Conservation (phyloP, 352 stramenopile species). For the Ophiocytium majus region DNA sequence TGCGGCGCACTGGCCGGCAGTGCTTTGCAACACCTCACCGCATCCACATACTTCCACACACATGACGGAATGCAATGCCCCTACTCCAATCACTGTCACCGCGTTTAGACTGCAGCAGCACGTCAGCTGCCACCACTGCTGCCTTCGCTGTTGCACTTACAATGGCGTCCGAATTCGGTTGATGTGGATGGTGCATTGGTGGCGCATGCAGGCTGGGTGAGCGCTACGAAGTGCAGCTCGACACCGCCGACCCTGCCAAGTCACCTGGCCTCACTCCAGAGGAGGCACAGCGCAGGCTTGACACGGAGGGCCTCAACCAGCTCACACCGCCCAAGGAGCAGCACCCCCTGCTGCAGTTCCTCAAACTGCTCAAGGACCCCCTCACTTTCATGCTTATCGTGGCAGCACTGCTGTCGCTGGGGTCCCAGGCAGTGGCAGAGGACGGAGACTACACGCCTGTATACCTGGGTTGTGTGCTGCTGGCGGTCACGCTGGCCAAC, state of each 20-base stretch:
- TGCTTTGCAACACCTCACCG: too few relatives aligned
- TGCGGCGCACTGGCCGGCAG: too few relatives aligned
- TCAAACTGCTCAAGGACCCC: conserved; percentile 10
- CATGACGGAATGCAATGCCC: too few relatives aligned
- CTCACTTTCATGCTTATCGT: conserved; percentile 6
- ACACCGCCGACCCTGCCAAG: not conserved
- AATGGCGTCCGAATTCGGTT: too few relatives aligned
- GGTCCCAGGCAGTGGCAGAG: not conserved
- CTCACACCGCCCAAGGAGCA: conserved; percentile 17
- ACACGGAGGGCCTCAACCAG: not conserved
- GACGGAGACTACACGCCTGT: conserved; percentile 22
- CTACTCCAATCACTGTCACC: too few relatives aligned
- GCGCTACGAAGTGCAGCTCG: not conserved
- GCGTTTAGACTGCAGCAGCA: too few relatives aligned
- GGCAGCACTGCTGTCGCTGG: not conserved
- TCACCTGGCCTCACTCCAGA: not conserved
- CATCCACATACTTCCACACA: too few relatives aligned
- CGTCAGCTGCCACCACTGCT: too few relatives aligned
- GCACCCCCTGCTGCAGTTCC: not conserved
- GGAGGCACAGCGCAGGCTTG: not conserved
- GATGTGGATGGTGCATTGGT: too few relatives aligned
- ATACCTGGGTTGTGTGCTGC: conserved; percentile 37
- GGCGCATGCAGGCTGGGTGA: not conserved
- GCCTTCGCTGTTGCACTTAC: too few relatives aligned
- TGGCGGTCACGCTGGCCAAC: conserved; percentile 43